phyloP scores from a whole-genome alignment of 352 stramenopile genomes.

The Phytophthora cactorum region DNA sequence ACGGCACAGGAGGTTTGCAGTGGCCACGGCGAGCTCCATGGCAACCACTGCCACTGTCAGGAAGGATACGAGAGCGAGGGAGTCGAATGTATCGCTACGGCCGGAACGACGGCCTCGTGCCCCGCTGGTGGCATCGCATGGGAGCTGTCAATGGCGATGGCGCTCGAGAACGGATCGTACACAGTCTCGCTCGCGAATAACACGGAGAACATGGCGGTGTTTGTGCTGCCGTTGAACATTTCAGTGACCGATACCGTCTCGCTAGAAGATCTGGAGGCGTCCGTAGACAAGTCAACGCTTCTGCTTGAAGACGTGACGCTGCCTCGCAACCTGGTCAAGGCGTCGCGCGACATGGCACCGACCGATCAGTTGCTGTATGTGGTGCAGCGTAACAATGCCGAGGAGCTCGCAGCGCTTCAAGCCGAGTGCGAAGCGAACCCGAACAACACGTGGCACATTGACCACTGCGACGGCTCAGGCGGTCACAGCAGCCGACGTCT shows the following conservation, averaged over 20 bases:
- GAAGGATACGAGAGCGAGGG: constrained; percentile 50
- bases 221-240: constrained; percentile 45
- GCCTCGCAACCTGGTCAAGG: constrained; percentile 50
- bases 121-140: constrained; percentile 46
- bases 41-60: constrained; percentile 56
- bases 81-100: constrained; percentile 37
- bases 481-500: constrained; percentile 38
- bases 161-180: constrained; percentile 55
- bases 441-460: constrained; percentile 54
- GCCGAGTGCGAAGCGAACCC: constrained; percentile 45
- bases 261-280: constrained; percentile 34
- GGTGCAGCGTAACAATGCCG: constrained; percentile 54
- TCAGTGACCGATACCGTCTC: constrained; percentile 18
- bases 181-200: constrained; percentile 48
- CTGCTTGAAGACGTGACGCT: constrained; percentile 50
- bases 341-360: constrained; percentile 44
- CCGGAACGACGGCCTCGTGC: constrained; percentile 28
- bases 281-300: constrained; percentile 22
- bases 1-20: constrained; percentile 39
- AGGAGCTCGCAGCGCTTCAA: constrained; percentile 41
- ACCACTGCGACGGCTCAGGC: constrained; percentile 50
- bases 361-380: constrained; percentile 51
- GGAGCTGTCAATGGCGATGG: constrained; percentile 48
- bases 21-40: constrained; percentile 48
- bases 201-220: constrained; percentile 52